Conservation (phyloP, 257 asterid genomes). For the Nicotiana noctiflora region DNA sequence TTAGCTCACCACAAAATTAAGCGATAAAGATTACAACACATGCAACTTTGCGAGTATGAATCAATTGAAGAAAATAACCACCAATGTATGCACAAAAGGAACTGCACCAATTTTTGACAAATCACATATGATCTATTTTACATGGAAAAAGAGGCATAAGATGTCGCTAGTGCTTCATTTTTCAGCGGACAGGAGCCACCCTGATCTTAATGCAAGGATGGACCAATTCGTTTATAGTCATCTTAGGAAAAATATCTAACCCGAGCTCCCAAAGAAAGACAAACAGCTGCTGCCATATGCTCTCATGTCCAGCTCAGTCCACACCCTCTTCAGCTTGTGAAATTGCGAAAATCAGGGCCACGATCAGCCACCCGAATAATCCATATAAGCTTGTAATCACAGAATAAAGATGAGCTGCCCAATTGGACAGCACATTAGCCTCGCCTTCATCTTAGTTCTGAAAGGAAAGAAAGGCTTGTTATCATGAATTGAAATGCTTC, state of each 20-base stretch:
- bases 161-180: constrained; percentile 21
- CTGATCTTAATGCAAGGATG: constrained; percentile 32
- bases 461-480: neutral
- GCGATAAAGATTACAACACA: constrained; percentile 8
- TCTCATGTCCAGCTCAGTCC: constrained; percentile 12
- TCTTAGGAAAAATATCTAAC: constrained; percentile 33
- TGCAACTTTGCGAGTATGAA: neutral
- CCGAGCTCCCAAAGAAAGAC: constrained; percentile 28
- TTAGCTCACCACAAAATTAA: constrained; percentile 1
- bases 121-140: constrained; percentile 24
- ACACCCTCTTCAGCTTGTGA: constrained; percentile 9
- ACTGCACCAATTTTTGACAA: constrained; percentile 20
- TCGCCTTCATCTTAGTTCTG: neutral
- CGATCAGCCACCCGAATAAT: constrained; percentile 11
- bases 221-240: constrained; percentile 19
- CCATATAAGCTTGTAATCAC: constrained; percentile 10
- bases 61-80: constrained; percentile 9
- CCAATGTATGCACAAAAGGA: constrained; percentile 24
- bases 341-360: constrained; percentile 7
- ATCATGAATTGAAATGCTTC: neutral
- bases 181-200: constrained; percentile 26
- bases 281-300: neutral
- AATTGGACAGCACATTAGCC: constrained; percentile 4
- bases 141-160: constrained; percentile 25
- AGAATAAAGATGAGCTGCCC: neutral